Evolutionary conservation across 2,329 filamentous ascomycete genomes (phyloP).

Genomic region (Diplocarpon mali): DNA sequence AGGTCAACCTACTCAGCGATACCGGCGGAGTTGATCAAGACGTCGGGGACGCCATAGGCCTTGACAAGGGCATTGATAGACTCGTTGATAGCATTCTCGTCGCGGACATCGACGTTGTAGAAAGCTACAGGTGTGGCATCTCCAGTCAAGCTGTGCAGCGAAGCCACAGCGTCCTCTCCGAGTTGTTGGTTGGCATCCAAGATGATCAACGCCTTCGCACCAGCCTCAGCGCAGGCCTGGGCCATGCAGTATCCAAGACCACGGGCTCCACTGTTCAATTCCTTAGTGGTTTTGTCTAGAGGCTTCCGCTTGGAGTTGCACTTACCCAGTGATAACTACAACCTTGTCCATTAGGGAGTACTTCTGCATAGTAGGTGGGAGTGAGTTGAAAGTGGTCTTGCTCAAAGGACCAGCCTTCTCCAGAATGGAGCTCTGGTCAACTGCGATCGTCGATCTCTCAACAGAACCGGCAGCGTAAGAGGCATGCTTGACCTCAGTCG

Average conservation of each 20-base stretch:
- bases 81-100: slow-evolving; percentile 51
- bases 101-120: slow-evolving; percentile 70
- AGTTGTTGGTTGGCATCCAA: slow-evolving; percentile 69
- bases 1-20: slow-evolving; percentile 53
- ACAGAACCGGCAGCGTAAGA: slow-evolving; percentile 17
- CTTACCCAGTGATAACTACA: slow-evolving; percentile 61
- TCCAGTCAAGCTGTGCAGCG: slow-evolving; percentile 61
- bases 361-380: slow-evolving; percentile 56
- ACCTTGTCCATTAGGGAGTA: slow-evolving; percentile 61
- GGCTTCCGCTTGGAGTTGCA: slow-evolving; percentile 4
- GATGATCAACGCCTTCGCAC: slow-evolving; percentile 61
- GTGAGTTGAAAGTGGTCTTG: slow-evolving; percentile 40
- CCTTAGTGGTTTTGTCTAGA: neutral
- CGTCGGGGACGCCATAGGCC: slow-evolving; percentile 54
- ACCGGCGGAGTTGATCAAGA: slow-evolving; percentile 70
- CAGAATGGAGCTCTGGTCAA: slow-evolving; percentile 13
- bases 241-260: slow-evolving; percentile 74
- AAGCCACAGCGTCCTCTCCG: slow-evolving; percentile 56
- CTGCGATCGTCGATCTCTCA: slow-evolving; percentile 18
- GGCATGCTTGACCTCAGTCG: slow-evolving; percentile 21
- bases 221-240: slow-evolving; percentile 64
- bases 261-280: slow-evolving; percentile 49
- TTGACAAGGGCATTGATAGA: slow-evolving; percentile 9
- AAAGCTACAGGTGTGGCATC: slow-evolving; percentile 53
- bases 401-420: slow-evolving; percentile 34